A percentile compares a stretch with the other conserved stretches of the same genome.
Evolutionary conservation across 257 asterid genomes (phyloP).

Genomic region (Nicotiana sylvestris): DNA sequence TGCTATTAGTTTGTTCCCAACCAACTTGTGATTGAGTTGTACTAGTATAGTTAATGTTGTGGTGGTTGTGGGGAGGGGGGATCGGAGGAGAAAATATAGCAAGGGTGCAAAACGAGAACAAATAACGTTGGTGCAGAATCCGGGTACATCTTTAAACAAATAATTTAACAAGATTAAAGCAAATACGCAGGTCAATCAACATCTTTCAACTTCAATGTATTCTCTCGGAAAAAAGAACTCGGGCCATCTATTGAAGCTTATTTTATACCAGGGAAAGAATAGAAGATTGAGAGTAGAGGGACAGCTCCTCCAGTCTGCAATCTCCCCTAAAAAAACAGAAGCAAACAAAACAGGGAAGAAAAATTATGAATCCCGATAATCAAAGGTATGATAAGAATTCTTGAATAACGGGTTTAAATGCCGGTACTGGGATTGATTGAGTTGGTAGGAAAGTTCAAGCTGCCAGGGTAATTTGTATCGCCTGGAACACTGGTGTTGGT

Average conservation of each 20-base stretch:
- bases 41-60: neutral
- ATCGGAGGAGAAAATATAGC: too few species aligned
- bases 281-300: slow-evolving; percentile 31
- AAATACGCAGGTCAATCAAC: neutral
- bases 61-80: too few species aligned
- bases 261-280: slow-evolving; percentile 67
- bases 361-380: neutral
- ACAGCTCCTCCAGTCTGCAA: slow-evolving; percentile 37
- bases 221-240: neutral
- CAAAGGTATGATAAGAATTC: neutral
- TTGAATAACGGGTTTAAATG: neutral
- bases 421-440: neutral
- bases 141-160: neutral
- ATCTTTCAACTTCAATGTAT: neutral
- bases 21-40: neutral
- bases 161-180: neutral
- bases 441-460: neutral
- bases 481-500: neutral
- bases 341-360: neutral
- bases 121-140: too few species aligned
- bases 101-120: too few species aligned
- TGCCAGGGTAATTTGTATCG: neutral
- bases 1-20: neutral
- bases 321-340: slow-evolving; percentile 29
- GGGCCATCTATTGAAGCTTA: slow-evolving; percentile 17